Evolutionary conservation across 1,284 basidiomycete genomes (phyloP).

Genomic region (Baeospora myosura): DNA sequence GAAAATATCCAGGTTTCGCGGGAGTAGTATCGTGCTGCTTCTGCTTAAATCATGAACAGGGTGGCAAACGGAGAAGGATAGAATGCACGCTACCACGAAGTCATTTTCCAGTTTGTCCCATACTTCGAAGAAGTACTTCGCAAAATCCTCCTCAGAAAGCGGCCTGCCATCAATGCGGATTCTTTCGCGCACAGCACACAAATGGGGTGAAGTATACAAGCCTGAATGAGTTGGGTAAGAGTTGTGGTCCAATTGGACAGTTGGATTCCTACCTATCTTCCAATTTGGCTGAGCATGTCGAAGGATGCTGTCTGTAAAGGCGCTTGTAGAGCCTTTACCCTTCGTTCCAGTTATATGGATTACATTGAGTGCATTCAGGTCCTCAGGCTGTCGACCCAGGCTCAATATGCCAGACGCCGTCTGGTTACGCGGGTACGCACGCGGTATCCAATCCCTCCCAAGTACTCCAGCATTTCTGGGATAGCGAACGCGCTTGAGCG

Average conservation of each 20-base stretch:
- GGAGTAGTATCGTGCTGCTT: slow-evolving; percentile 52
- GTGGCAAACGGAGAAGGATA: slow-evolving; percentile 2
- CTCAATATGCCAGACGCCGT: slow-evolving; percentile 8
- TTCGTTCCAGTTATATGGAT: slow-evolving; percentile 98
- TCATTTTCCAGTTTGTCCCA: slow-evolving; percentile 87
- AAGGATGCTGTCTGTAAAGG: slow-evolving; percentile 79
- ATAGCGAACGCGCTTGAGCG: slow-evolving; percentile 69
- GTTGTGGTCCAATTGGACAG: not conserved
- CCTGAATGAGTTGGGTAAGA: slow-evolving; percentile 38
- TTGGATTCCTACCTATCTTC: slow-evolving; percentile 73
- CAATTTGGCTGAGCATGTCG: slow-evolving; percentile 56
- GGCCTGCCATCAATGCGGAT: slow-evolving; percentile 92
- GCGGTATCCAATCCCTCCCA: slow-evolving; percentile 80
- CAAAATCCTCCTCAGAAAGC: slow-evolving; percentile 82
- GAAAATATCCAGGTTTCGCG: slow-evolving; percentile 87
- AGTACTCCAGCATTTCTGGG: slow-evolving; percentile 87
- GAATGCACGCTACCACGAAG: slow-evolving; percentile 37
- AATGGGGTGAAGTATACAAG: slow-evolving; percentile 94
- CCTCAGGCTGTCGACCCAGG: slow-evolving; percentile 48
- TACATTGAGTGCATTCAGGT: slow-evolving; percentile 87
- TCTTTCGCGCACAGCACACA: slow-evolving; percentile 92
- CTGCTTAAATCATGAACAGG: slow-evolving; percentile 25
- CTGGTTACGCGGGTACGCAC: slow-evolving; percentile 37
- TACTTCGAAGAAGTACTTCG: slow-evolving; percentile 92
- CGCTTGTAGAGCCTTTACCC: slow-evolving; percentile 96